These are phyloP conservation scores for Xerocomus brunneocitrinus DNA, from an alignment of 768 basidiomycete genomes.

Conservation along the genomic window DNA sequence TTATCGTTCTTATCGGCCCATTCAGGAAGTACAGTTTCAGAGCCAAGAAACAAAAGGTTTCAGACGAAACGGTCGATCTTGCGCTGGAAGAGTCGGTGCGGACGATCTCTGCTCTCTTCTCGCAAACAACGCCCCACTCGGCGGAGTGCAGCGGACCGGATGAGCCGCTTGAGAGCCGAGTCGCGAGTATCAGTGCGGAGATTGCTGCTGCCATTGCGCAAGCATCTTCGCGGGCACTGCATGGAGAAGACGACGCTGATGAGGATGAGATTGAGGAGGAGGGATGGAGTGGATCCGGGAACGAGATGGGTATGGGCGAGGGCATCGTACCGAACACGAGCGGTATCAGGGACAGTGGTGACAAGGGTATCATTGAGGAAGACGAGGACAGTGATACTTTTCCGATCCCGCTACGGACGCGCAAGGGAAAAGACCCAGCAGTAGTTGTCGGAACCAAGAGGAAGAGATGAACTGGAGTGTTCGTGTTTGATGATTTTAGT, in stretches of 20 bases:
- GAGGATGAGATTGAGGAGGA: conserved; percentile 39
- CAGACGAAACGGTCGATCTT: conserved; percentile 48
- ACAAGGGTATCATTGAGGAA: conserved; percentile 45
- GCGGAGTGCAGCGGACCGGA: conserved; percentile 32
- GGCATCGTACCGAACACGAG: conserved; percentile 58
- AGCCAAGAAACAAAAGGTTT: conserved; percentile 57
- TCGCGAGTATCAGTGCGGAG: conserved; percentile 76
- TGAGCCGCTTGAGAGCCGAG: conserved; percentile 52
- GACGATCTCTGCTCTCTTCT: conserved; percentile 66
- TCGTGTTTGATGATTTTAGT: conserved; percentile 6
- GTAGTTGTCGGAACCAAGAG: conserved; percentile 52
- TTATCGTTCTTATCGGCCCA: conserved; percentile 15
- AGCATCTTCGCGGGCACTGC: conserved; percentile 58
- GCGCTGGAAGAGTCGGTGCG: conserved; percentile 70
- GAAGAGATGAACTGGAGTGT: conserved; percentile 46
- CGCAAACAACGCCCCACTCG: conserved; percentile 40
- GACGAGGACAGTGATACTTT: conserved; percentile 70
- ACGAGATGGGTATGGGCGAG: conserved; percentile 46
- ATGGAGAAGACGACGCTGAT: conserved; percentile 48
- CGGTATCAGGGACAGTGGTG: conserved; percentile 47
- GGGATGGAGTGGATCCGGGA: conserved; percentile 40
- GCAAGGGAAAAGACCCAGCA: conserved; percentile 55
- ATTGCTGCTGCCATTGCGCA: conserved; percentile 79
- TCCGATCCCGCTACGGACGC: conserved; percentile 64
- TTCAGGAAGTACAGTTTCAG: conserved; percentile 75